Evolutionary conservation across 768 basidiomycete genomes (phyloP).

Genomic region (Tricholoma bakamatsutake): DNA sequence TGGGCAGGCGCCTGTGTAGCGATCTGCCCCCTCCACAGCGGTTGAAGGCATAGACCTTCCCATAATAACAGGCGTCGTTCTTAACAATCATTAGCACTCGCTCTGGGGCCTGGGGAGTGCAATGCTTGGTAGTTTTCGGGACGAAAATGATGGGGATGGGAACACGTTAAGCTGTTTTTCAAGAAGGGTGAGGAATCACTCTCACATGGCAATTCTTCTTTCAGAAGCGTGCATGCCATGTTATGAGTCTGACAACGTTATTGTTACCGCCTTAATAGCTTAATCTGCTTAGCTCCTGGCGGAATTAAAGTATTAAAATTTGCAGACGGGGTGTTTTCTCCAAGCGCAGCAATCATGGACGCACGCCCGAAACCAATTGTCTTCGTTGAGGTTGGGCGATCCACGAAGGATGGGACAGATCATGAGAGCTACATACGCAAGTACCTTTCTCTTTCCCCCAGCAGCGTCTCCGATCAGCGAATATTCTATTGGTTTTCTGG

Average conservation of each 20-base stretch:
- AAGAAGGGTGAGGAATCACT: slow-evolving; percentile 16
- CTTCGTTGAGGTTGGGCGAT: neutral
- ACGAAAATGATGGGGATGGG: slow-evolving; percentile 22
- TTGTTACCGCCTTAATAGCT: neutral
- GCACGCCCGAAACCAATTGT: neutral
- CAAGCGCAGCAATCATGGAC: no score
- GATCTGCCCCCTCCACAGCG: slow-evolving; percentile 10
- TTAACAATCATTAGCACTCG: slow-evolving; percentile 24
- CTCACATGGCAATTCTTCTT: neutral
- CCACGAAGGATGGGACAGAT: no score
- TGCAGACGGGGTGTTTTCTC: no score
- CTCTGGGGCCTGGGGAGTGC: slow-evolving; percentile 19
- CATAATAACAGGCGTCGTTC: slow-evolving; percentile 26
- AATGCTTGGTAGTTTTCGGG: slow-evolving; percentile 21
- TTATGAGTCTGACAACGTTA: neutral
- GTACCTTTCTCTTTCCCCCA: no score
- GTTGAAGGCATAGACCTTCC: slow-evolving; percentile 8
- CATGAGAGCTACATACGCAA: no score
- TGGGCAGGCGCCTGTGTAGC: slow-evolving; percentile 11
- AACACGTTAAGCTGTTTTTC: slow-evolving; percentile 22
- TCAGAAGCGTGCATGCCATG: slow-evolving; percentile 7
- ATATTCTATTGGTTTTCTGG: no score
- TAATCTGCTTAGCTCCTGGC: slow-evolving; percentile 13
- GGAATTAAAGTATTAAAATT: slow-evolving; percentile 7
- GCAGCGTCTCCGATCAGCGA: no score